phyloP scores from a whole-genome alignment of 2,329 filamentous ascomycete genomes.

The Pleurostoma richardsiae region DNA sequence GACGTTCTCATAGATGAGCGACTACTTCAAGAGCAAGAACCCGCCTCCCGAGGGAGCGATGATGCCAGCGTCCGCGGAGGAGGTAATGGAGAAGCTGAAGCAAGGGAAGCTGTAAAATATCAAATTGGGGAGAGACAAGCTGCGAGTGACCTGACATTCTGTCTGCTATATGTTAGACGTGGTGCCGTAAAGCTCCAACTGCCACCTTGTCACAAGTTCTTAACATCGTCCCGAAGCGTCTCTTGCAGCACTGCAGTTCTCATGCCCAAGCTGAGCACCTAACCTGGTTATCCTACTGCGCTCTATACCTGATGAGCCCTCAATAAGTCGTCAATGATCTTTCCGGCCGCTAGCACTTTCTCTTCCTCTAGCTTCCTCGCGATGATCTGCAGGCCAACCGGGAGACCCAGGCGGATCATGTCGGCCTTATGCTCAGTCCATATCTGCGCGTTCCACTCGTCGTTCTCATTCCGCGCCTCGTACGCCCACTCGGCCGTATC shows the following conservation, averaged over 20 bases:
- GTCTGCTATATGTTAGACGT: too few species aligned
- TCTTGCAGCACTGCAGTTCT: too few species aligned
- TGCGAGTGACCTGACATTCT: too few species aligned
- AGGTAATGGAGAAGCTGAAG: constrained; percentile 7
- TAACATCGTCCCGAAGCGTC: too few species aligned
- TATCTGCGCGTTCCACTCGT: constrained; percentile 44
- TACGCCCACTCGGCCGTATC: constrained; percentile 30
- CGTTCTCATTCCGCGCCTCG: constrained; percentile 40
- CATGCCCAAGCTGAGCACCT: too few species aligned
- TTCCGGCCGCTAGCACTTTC: constrained; percentile 40
- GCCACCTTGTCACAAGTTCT: too few species aligned
- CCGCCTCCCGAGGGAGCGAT: constrained; percentile 4
- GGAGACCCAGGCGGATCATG: constrained; percentile 29
- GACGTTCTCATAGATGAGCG: constrained; percentile 3
- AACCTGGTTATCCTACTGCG: too few species aligned
- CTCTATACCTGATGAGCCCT: neutral
- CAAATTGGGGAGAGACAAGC: neutral
- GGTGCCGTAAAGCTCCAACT: too few species aligned
- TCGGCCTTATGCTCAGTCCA: constrained; percentile 36
- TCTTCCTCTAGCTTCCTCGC: constrained; percentile 49
- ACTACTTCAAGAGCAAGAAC: constrained; percentile 11
- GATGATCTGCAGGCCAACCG: constrained; percentile 49
- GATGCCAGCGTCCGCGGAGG: constrained; percentile 6
- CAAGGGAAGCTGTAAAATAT: neutral
- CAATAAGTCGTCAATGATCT: constrained; percentile 24